Evolutionary conservation across 2,329 filamentous ascomycete genomes (phyloP).

Genomic region (Aspergillus hiratsukae): DNA sequence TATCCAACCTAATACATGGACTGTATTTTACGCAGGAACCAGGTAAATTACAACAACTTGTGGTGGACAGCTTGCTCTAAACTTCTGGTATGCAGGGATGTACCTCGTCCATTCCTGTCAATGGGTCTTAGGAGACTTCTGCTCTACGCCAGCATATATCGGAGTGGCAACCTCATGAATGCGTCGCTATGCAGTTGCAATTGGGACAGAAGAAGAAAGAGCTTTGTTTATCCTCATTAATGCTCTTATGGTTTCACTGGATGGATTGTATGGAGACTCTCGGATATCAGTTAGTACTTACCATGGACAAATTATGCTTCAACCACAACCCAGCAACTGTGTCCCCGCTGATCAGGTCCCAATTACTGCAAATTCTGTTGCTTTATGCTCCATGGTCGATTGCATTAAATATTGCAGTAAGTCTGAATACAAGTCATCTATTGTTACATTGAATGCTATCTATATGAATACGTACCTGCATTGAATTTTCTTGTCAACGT

Average conservation of each 20-base stretch:
- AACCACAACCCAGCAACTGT: not conserved
- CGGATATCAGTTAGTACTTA: not conserved
- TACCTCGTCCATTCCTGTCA: slow-evolving; percentile 18
- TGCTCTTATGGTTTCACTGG: not conserved
- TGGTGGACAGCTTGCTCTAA: not conserved
- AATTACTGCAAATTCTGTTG: too few species aligned
- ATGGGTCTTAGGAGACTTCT: slow-evolving; percentile 19
- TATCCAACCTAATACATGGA: slow-evolving; percentile 6
- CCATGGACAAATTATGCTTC: not conserved
- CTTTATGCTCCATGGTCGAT: too few species aligned
- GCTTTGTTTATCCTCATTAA: slow-evolving; percentile 8
- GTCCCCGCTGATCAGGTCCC: too few species aligned
- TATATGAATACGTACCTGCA: not conserved
- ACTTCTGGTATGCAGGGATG: slow-evolving; percentile 29
- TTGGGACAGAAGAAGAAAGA: not conserved
- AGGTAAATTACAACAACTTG: slow-evolving; percentile 13
- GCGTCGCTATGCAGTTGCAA: slow-evolving; percentile 11
- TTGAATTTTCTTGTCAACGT: not conserved
- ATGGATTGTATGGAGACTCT: not conserved
- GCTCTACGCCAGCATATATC: slow-evolving; percentile 9
- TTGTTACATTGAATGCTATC: not conserved
- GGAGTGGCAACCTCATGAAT: slow-evolving; percentile 14
- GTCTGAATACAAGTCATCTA: not conserved
- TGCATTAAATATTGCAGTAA: too few species aligned
- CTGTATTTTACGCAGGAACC: slow-evolving; percentile 1